A percentile compares a stretch with the other conserved stretches of the same genome.
phyloP scores from a whole-genome alignment of 495 filamentous ascomycete species.

The Bacidia rubella region DNA sequence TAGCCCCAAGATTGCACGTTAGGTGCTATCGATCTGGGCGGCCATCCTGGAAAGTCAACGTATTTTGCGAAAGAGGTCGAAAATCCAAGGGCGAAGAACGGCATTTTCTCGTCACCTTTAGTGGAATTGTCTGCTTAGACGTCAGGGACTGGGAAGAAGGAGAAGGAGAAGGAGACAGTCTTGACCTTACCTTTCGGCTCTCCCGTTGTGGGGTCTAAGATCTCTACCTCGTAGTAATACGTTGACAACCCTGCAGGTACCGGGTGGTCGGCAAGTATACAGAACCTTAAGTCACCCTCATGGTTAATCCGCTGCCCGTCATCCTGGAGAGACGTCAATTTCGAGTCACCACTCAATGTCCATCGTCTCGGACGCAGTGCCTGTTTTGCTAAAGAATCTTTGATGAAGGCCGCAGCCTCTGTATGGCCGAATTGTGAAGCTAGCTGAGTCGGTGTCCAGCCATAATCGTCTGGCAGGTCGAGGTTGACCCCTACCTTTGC shows the following conservation, averaged over 20 bases:
- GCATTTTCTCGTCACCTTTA: background rate
- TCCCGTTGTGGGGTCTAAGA: constrained; percentile 8
- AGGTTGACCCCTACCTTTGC: constrained; percentile 1
- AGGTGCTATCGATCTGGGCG: constrained; percentile 2
- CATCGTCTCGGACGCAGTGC: constrained; percentile 1
- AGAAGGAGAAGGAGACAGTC: background rate
- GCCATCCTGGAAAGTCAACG: background rate
- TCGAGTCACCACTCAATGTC: background rate
- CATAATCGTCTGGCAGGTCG: constrained; percentile 3
- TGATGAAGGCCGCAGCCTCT: constrained; percentile 4
- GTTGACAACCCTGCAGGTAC: constrained; percentile 5
- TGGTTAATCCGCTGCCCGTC: background rate
- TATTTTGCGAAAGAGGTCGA: background rate
- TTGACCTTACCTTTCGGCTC: constrained; percentile 1
- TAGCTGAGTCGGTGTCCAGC: constrained; percentile 5
- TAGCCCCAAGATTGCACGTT: constrained; percentile 10
- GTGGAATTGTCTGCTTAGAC: background rate
- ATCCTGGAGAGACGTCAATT: background rate
- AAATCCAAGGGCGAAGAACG: constrained; percentile 3
- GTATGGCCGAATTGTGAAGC: constrained; percentile 5
- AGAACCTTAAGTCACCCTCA: constrained; percentile 2
- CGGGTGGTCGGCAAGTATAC: constrained; percentile 7
- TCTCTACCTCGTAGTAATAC: constrained; percentile 10
- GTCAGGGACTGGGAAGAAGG: background rate
- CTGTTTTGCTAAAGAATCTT: background rate